A percentile compares a stretch with the other conserved stretches of the same genome.
Conservation (phyloP, 805 yeast genomes). For the Priceomyces fermenticarens region DNA sequence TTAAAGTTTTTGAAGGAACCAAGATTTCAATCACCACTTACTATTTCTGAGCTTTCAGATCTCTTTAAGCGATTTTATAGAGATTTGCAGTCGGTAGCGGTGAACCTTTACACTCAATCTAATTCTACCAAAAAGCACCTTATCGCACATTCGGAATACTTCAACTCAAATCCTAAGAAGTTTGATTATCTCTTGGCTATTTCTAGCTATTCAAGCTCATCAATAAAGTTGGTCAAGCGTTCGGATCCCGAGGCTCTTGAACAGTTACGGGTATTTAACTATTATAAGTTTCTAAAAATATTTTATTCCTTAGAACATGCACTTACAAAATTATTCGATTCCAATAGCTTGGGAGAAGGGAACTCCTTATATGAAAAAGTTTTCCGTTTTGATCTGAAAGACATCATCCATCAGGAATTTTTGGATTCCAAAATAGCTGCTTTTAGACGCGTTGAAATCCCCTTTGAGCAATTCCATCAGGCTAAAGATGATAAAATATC, state of each 20-base stretch:
- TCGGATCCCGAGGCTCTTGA: conserved; percentile 33
- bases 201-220: conserved; percentile 35
- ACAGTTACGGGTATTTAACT: conserved; percentile 40
- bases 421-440: conserved; percentile 30
- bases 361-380: conserved; percentile 35
- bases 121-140: conserved; percentile 38
- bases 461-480: conserved; percentile 30
- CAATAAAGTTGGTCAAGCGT: conserved; percentile 34
- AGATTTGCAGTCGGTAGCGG: conserved; percentile 34
- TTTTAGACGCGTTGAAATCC: conserved; percentile 23
- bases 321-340: conserved; percentile 25
- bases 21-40: conserved; percentile 39
- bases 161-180: conserved; percentile 24
- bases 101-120: conserved; percentile 34
- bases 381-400: conserved; percentile 37
- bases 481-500: conserved; percentile 10
- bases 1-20: conserved; percentile 40
- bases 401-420: conserved; percentile 33
- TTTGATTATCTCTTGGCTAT: conserved; percentile 43
- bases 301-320: conserved; percentile 32
- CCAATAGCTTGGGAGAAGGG: conserved; percentile 23
- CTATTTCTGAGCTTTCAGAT: conserved; percentile 29
- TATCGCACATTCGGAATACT: conserved; percentile 25
- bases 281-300: conserved; percentile 36
- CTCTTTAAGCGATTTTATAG: conserved; percentile 34